Evolutionary conservation across 805 yeast genomes (phyloP), one percentile per base, ranked within the genome.

Genomic region (Schizosaccharomyces pombe): DNA sequence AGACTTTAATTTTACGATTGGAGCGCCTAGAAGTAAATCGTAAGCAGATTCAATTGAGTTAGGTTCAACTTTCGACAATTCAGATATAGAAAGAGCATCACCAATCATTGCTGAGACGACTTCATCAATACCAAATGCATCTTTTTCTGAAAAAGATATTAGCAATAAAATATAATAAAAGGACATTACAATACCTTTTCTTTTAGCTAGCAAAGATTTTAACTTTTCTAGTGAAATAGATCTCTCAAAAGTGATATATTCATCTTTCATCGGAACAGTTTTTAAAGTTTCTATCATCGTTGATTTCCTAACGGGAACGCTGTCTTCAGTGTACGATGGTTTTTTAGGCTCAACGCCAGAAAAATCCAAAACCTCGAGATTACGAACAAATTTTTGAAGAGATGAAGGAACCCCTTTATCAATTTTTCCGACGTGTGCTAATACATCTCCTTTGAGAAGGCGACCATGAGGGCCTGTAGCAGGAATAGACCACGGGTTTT

Each of bases 381-480:
- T 66, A 53, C 74, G 70, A 58, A 87, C 66, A 62, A 70, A 79
- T 31, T 75, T 68, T 4, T 82, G 71, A 56, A 87, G 72, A 22
- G 68, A 64, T 19, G 67, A 61, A 26, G 78, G 77, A 5, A 80
- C 68, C 6, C 75, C 78, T 39, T 69, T 61, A 9, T 84, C 67
- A 55, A 87, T 82, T 57, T 75, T 67, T 30, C 97, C 96, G 54
- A 87, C 62, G 63, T 76, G 78, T 0, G 93, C 91, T 59, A 87
- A 72, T 1, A 87, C 89, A 65, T 89, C 98, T 58, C 97, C 97
- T 68, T 82, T 84, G 58, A 89, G 72, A 43, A 89, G 65, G 62
- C 94, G 75, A 8, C 97, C 97, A 56, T 79, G 74, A 30, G 93
- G 93, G 22, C 97, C 98, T 0, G 94, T 73, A 5, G 95, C 93